Evolutionary conservation across 2,329 filamentous ascomycete species (phyloP), one percentile per base, ranked within the genome.

Genomic region (Colletotrichum sp.): DNA sequence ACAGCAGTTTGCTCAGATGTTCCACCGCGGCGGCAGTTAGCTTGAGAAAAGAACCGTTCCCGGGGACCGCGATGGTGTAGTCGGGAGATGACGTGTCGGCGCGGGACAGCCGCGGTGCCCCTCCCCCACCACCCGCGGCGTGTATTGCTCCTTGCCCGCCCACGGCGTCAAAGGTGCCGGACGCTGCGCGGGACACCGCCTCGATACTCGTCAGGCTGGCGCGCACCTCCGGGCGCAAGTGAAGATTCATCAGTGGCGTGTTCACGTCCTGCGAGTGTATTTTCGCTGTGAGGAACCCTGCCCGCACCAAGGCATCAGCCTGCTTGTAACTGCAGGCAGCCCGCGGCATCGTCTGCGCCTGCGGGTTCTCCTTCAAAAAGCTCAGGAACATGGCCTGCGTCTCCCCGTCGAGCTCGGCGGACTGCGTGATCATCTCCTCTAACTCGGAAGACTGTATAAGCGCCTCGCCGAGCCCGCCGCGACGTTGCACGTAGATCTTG

Each of bases 141-240:
- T 93, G 90, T 7, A 95, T 85, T 4, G 91, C 93, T 24, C 91
- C 90, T n/a, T 87, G 85, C 6, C 94, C 94, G 2, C 94, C 94
- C 1, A 95, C 91, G 2, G 94, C 93, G 8, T 88, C 93, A 3
- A 94, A 80, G 4, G 92, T 92, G 16, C 94, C 94, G 1, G 94
- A 93, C 7, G 93, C 91, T 26, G 93, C 92, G 77, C 87, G 89
- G 3, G 92, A 91, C 26, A 94, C 91, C 30, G 88, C 89, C 49
- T 92, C 90, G 12, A 95, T 87, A 5, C 91, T 92, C 28, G 90
- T 88, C 49, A 93, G 85, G 12, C 89, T 91, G 18, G 89, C 88
- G 77, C 87, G 87, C 71, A 90, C 89, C 69, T 90, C 90, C 1
- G 90, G 89, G 4, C 90, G 86, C 13, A 87, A 82, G 64, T 87